Percentiles rank a stretch among this genome's conserved stretches.
These are phyloP conservation scores for Pugionium dolabratum DNA, from an alignment of 345 rosid genomes.

Conservation along the genomic window DNA sequence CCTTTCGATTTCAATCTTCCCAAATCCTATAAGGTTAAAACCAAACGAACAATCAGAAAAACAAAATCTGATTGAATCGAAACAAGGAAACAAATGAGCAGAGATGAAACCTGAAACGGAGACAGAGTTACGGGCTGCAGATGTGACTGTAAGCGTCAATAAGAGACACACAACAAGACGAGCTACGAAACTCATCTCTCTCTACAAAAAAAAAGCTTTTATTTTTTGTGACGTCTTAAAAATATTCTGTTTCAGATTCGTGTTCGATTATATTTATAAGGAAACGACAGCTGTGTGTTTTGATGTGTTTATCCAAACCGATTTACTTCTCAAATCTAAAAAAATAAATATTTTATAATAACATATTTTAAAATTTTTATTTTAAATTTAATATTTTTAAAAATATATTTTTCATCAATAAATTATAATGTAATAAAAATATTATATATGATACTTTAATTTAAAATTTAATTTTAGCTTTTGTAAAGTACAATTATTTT, in stretches of 20 bases:
- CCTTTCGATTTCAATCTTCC: slow-evolving; percentile 13
- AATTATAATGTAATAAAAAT: too few relatives aligned
- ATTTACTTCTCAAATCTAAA: slow-evolving; percentile 15
- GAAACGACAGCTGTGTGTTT: slow-evolving; percentile 33
- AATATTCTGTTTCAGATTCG: slow-evolving; percentile 8
- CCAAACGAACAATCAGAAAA: slow-evolving; percentile 5
- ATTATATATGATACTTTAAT: too few relatives aligned
- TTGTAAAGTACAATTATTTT: too few relatives aligned
- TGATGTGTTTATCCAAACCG: slow-evolving; percentile 33
- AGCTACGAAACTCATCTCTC: slow-evolving; percentile 31
- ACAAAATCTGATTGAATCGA: not conserved
- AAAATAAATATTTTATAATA: too few relatives aligned
- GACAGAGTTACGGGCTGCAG: slow-evolving; percentile 26
- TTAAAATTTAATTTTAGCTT: too few relatives aligned
- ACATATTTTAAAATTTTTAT: too few relatives aligned
- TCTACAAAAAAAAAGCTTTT: not conserved
- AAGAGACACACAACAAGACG: slow-evolving; percentile 33
- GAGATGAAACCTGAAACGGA: slow-evolving; percentile 35
- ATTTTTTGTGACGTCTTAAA: not conserved
- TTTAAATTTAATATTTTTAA: too few relatives aligned
- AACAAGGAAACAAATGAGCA: not conserved
- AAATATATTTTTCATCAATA: too few relatives aligned
- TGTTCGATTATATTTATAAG: slow-evolving; percentile 7
- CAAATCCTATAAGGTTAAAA: slow-evolving; percentile 12
- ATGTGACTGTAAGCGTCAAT: slow-evolving; percentile 21